Base-by-base conservation (phyloP, 371 early-diverging fungal genomes). In the Apophysomyces sp. region DNA sequence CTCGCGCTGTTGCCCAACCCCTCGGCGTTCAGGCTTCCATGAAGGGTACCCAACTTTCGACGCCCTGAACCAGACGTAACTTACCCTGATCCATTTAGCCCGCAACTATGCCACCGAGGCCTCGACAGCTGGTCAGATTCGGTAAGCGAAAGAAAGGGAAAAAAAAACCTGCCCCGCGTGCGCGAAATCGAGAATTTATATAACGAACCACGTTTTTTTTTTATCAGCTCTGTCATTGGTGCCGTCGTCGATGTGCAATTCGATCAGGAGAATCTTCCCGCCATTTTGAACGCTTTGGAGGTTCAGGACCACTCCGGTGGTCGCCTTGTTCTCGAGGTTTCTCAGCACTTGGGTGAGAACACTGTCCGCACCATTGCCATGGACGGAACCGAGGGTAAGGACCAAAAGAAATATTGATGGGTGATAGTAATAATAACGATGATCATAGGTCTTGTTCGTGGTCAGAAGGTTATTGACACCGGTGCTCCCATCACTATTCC, bases 211-310 rank as follows among this genome's bases (percentile, higher is more conserved):
- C 8, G n/a, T n/a, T 8, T 49, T 44, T 51, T 41, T 16, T 16
- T 4, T 49, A 24, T 18, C 60, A 76, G 73, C 63, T 73, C 71
- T 49, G 71, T 98, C 69, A 98, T 98, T 82, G 98, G 98, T 88
- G 97, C 98, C 85, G 97, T 98, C 75, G 98, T 98, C 69, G 97
- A 98, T 72, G 98, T 98, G 57, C 97, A 96, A 83, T 97, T 96
- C 81, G 94, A 93, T 67, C 85, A 92, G 74, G 93, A 93, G 51
- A 87, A 82, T 76, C 88, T 97, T 55, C 98, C 97, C 53, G 89
- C 95, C 61, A 96, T 97, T 78, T 87, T 96, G 73, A 98, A 98
- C 88, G 96, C 97, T 57, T 90, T 97, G 37, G 98, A 98, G 85
- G 95, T 96, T 58, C 82, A 93, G 79, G 86, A 82, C 81, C 86